Evolutionary conservation across 768 basidiomycete genomes (phyloP), one percentile per base, ranked within the genome.

Genomic region (Boletus sp.): DNA sequence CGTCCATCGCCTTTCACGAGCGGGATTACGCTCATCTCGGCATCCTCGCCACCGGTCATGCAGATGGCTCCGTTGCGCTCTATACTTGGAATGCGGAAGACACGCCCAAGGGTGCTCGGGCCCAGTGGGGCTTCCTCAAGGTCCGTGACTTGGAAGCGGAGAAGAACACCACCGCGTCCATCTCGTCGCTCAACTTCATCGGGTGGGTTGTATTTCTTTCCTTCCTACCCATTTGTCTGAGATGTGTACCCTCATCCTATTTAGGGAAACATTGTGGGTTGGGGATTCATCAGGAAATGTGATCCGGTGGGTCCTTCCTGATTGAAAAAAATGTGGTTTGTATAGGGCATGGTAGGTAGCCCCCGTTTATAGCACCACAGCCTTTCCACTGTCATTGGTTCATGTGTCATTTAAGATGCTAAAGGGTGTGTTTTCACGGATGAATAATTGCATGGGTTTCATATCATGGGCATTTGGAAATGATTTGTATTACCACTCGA

Each of bases 71-170:
- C 3, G 86, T 94, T 52, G 83, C 83, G 0, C 74, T 97, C 17
- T 78, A 90, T 58, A 90, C 93, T 1, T 94, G 93, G 89, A 89
- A 84, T 14, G 81, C 89, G 0, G 87, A 93, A 57, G 83, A 83
- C 12, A 89, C 90, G 0, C 84, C 82, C 0, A 75, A 79, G 52
- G 86, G 81, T 0, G 80, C 86, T 65, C 82, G 79, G 64, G 86
- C 91, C 2, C 75, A 75, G 49, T 94, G 92, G 92, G 79, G 86
- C 64, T 87, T 96, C 72, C 75, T 82, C 10, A 83, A 84, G 14
- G 74, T 92, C 54, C 77, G 88, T 62, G 81, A 80, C 55, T 78
- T 94, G 78, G 83, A 86, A 69, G 79, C 80, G 52, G 77, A 82
- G 64, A 64, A 62, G 47, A 66, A 64, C 14, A 52, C 61, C 15